phyloP scores from a whole-genome alignment of 768 basidiomycete species.

The Floccularia luteovirens region DNA sequence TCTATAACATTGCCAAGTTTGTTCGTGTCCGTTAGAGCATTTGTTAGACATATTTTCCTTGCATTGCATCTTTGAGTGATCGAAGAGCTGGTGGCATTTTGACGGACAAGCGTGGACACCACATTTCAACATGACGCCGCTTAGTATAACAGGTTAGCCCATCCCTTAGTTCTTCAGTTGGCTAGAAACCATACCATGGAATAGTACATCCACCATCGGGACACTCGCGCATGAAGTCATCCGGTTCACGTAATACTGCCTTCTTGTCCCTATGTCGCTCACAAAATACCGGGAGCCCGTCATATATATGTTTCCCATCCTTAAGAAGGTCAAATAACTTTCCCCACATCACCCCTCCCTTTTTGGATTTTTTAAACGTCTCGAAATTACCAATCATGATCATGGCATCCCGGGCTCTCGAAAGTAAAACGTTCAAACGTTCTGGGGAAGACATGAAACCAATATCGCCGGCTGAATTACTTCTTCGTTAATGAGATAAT shows the following conservation, averaged over 20 bases:
- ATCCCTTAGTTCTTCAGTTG: too few species aligned
- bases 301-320: constrained; percentile 36
- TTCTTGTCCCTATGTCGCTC: constrained; percentile 41
- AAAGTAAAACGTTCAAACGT: constrained; percentile 64
- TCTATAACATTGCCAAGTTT: constrained; percentile 35
- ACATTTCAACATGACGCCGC: constrained; percentile 41
- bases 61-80: constrained; percentile 51
- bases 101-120: constrained; percentile 46
- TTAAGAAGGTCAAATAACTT: constrained; percentile 38
- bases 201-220: constrained; percentile 60
- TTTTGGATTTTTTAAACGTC: constrained; percentile 47
- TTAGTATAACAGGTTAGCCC: too few species aligned
- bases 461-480: constrained; percentile 47
- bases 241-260: constrained; percentile 27
- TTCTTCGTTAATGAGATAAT: constrained; percentile 53
- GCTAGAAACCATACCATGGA: constrained; percentile 60
- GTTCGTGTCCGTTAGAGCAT: constrained; percentile 39
- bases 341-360: constrained; percentile 45
- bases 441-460: constrained; percentile 70
- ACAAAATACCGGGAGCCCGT: constrained; percentile 55
- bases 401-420: constrained; percentile 56
- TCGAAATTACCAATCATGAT: constrained; percentile 59
- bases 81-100: constrained; percentile 50
- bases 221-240: constrained; percentile 40
- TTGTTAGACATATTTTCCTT: constrained; percentile 19